phyloP scores from a whole-genome alignment of 1,139 yeast genomes.

The Candida frijolesensis region DNA sequence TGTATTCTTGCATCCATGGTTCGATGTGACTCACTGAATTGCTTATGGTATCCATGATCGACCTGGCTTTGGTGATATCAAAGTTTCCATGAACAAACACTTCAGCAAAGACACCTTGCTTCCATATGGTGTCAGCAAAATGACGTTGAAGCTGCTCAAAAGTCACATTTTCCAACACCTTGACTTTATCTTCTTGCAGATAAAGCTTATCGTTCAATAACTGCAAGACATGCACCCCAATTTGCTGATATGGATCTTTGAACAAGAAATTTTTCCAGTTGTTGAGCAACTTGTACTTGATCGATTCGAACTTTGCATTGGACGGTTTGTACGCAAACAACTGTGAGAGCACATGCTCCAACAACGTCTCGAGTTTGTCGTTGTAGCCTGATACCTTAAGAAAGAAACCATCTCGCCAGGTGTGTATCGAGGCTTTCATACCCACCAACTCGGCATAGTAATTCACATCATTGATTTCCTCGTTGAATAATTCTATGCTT shows the following conservation, averaged over 20 bases:
- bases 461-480: slow-evolving; percentile 71
- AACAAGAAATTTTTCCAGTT: slow-evolving; percentile 71
- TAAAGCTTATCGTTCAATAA: slow-evolving; percentile 74
- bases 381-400: slow-evolving; percentile 77
- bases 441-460: slow-evolving; percentile 89
- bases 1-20: slow-evolving; percentile 44
- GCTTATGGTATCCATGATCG: slow-evolving; percentile 24
- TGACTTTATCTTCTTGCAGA: slow-evolving; percentile 61
- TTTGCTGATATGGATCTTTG: slow-evolving; percentile 74
- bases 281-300: slow-evolving; percentile 65
- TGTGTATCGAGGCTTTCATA: slow-evolving; percentile 56
- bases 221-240: slow-evolving; percentile 61
- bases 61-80: slow-evolving; percentile 52
- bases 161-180: slow-evolving; percentile 47
- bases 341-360: slow-evolving; percentile 59
- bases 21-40: slow-evolving; percentile 23
- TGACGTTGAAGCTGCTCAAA: slow-evolving; percentile 52
- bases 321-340: slow-evolving; percentile 54
- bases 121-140: slow-evolving; percentile 43
- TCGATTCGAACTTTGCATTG: slow-evolving; percentile 60
- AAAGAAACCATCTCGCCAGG: slow-evolving; percentile 71
- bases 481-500: slow-evolving; percentile 70
- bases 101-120: slow-evolving; percentile 61
- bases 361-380: slow-evolving; percentile 69
- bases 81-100: slow-evolving; percentile 81